A percentile compares a stretch with the other conserved stretches of the same genome.
Evolutionary conservation across 768 basidiomycete genomes (phyloP).

Genomic region (Leccinum rimulosum): DNA sequence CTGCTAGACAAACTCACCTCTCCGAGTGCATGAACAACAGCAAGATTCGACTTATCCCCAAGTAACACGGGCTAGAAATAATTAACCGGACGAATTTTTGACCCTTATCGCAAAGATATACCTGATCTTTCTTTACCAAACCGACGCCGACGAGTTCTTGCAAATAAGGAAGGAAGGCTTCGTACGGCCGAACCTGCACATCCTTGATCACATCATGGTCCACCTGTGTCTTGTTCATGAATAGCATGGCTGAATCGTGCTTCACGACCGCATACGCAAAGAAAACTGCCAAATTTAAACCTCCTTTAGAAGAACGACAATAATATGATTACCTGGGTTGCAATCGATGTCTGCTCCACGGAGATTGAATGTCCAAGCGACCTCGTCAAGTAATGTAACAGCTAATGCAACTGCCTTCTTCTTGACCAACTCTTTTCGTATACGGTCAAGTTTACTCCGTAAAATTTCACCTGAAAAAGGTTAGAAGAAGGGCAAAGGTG

Average conservation of each 20-base stretch:
- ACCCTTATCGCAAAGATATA: slow-evolving; percentile 11
- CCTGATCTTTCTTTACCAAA: slow-evolving; percentile 33
- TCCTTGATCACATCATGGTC: slow-evolving; percentile 39
- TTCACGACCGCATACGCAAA: slow-evolving; percentile 88
- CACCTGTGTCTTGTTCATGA: slow-evolving; percentile 56
- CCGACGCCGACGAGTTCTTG: slow-evolving; percentile 43
- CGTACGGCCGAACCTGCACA: slow-evolving; percentile 72
- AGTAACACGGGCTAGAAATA: slow-evolving; percentile 63
- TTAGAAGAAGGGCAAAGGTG: not conserved
- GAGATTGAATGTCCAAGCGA: slow-evolving; percentile 92
- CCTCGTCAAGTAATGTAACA: slow-evolving; percentile 88
- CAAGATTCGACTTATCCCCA: slow-evolving; percentile 74
- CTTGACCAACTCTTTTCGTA: slow-evolving; percentile 67
- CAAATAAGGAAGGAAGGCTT: slow-evolving; percentile 62
- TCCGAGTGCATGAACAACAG: slow-evolving; percentile 78
- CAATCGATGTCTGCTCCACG: slow-evolving; percentile 90
- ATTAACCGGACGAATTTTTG: not conserved
- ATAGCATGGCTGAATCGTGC: slow-evolving; percentile 55
- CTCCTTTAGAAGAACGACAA: not conserved
- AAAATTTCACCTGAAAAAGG: slow-evolving; percentile 51
- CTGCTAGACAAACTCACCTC: slow-evolving; percentile 39
- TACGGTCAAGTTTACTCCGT: slow-evolving; percentile 60
- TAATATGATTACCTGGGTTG: slow-evolving; percentile 56
- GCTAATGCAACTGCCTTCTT: slow-evolving; percentile 59
- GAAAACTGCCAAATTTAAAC: slow-evolving; percentile 55